These are phyloP conservation scores for Pisolithus tinctorius DNA, from an alignment of 768 basidiomycete species.

Conservation along the genomic window DNA sequence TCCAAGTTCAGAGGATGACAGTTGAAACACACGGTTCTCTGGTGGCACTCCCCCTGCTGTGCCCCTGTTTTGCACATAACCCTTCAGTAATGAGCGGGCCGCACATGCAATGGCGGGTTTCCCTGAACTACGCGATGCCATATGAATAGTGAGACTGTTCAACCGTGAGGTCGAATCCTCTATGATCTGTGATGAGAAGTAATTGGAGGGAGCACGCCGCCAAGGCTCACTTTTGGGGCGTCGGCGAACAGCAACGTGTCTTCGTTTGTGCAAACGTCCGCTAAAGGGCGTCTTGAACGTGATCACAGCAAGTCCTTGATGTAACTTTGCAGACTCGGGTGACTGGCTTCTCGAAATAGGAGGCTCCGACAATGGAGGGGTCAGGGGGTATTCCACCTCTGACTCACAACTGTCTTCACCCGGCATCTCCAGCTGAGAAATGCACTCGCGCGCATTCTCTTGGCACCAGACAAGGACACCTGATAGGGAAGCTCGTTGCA, in stretches of 20 bases:
- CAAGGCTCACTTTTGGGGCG: constrained; percentile 16
- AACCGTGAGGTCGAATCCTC: constrained; percentile 6
- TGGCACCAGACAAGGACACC: constrained; percentile 36
- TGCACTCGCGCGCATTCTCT: constrained; percentile 34
- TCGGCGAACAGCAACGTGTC: constrained; percentile 20
- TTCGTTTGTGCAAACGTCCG: constrained; percentile 12
- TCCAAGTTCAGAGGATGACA: constrained; percentile 43
- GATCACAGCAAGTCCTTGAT: constrained; percentile 11
- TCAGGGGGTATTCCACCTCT: constrained; percentile 64
- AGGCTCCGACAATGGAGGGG: constrained; percentile 72
- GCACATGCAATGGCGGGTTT: constrained; percentile 60
- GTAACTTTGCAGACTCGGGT: constrained; percentile 30
- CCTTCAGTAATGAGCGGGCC: constrained; percentile 39
- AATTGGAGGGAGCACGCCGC: not conserved
- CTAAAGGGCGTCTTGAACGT: constrained; percentile 13
- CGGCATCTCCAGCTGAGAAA: constrained; percentile 21
- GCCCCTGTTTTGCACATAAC: constrained; percentile 1
- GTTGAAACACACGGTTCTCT: constrained; percentile 16
- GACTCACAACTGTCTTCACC: constrained; percentile 37
- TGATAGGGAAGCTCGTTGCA: constrained; percentile 16
- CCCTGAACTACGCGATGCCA: constrained; percentile 53
- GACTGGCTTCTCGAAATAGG: constrained; percentile 60
- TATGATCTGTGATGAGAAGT: constrained; percentile 10
- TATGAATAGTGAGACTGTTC: constrained; percentile 39
- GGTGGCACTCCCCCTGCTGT: constrained; percentile 1